Evolutionary conservation across 768 basidiomycete species (phyloP).

Genomic region (Daedaleopsis sinensis): DNA sequence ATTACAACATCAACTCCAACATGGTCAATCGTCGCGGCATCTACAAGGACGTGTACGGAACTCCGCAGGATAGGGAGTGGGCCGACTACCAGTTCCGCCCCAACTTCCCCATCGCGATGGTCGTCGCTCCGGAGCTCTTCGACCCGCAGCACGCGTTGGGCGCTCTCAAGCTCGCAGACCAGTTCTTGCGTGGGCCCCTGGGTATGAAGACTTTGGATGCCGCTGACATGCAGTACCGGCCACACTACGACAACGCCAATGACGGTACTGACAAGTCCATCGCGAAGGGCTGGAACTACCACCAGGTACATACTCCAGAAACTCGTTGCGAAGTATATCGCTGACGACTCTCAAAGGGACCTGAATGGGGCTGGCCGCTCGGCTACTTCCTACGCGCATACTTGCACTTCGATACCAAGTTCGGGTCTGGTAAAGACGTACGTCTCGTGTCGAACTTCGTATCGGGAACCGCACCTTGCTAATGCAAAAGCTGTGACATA

Average conservation of each 20-base stretch:
- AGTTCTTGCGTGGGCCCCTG: slow-evolving; percentile 80
- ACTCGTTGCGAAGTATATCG: neutral
- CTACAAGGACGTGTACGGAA: slow-evolving; percentile 97
- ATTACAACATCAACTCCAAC: slow-evolving; percentile 68
- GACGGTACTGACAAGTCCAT: slow-evolving; percentile 81
- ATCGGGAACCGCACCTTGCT: neutral
- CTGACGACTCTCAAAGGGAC: slow-evolving; percentile 55
- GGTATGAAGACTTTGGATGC: slow-evolving; percentile 98
- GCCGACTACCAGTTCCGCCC: slow-evolving; percentile 95
- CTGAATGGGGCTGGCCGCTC: slow-evolving; percentile 94
- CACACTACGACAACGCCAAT: slow-evolving; percentile 91
- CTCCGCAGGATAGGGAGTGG: slow-evolving; percentile 87
- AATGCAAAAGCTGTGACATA: neutral
- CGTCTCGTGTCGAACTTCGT: slow-evolving; percentile 28
- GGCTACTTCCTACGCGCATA: slow-evolving; percentile 97
- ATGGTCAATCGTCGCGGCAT: slow-evolving; percentile 91
- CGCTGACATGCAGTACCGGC: slow-evolving; percentile 84
- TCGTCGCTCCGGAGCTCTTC: slow-evolving; percentile 95
- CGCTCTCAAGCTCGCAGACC: slow-evolving; percentile 80
- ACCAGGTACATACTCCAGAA: slow-evolving; percentile 57
- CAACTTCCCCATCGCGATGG: slow-evolving; percentile 96
- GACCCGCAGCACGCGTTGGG: slow-evolving; percentile 76
- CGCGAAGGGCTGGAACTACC: slow-evolving; percentile 95
- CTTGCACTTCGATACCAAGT: slow-evolving; percentile 79
- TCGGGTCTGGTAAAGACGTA: slow-evolving; percentile 71